Evolutionary conservation across 495 filamentous ascomycete genomes (phyloP), one percentile per base, ranked within the genome.

Genomic region (Penicillium paxilli): DNA sequence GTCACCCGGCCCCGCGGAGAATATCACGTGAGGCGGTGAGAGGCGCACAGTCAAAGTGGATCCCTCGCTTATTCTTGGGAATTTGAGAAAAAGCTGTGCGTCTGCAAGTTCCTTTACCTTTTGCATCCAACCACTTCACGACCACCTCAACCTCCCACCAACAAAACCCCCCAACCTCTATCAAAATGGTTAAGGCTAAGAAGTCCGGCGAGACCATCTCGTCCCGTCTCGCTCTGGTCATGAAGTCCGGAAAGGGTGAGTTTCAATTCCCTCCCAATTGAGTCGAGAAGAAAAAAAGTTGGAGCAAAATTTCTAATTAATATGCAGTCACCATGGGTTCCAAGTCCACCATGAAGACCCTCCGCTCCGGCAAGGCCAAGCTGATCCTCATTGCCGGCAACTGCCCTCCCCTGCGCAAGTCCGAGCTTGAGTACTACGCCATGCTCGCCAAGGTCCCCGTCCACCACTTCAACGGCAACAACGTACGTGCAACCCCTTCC

Each of bases 401-500:
- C 83, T 95, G 91, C 56, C 94, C 94, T 66, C 92, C 94, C 65
- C 87, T 98, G 51, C 83, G 91, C 70, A 97, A 96, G 87, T 87
- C 82, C 62, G 93, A 97, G 83, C 85, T 96, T 57, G 93, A 97
- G 77, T 87, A 79, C 75, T 94, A 94, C 80, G 87, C 88, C 69
- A 96, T 96, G 92, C 79, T 96, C 57, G 85, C 87, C 69, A 96
- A 97, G 83, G 90, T 88, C 66, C 84, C 89, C 48, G 93, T 98
- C 64, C 94, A 98, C 82, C 94, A 98, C 82, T 98, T 96, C 81
- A 84, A 83, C 65, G 94, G 94, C 54, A 96, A 94, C 86, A 98
- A 97, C 85, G 94, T 98, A 87, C 88, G 93, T 65, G 48, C 11
- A 44, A 21, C 51, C 48, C 37, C 30, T 24, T 51, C n/a, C n/a